Base-by-base conservation (phyloP, 805 yeast species). In the Yarrowia sp. region DNA sequence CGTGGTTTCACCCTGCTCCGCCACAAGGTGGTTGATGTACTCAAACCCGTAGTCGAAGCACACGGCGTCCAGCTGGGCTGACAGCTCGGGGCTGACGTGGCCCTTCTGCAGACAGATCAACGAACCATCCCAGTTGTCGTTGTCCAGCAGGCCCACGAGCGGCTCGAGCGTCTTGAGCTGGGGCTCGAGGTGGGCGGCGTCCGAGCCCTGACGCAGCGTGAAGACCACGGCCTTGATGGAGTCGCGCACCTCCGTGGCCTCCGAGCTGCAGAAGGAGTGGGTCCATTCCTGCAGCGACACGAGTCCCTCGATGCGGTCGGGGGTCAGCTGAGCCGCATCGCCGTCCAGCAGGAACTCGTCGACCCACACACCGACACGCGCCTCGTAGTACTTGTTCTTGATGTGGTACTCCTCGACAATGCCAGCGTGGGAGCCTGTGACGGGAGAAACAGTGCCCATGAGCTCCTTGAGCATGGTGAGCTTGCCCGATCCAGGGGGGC, bases 231-330 rank as follows among this genome's bases (percentile, higher is more conserved):
- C 77, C 9, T 75, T 76, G 2, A 81, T 72, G 14, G 75, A 80
- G 12, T 77, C 76, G 0, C 81, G 71, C 0, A 79, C 82, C 66
- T 78, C 80, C n/a, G 49, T 50, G 3, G 82, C 82, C 41, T 74
- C 80, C 0, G 70, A 72, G 7, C 78, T 71, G 14, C 72, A 45
- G 69, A 79, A 80, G 12, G 73, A 72, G 12, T 63, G 53, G 8
- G 72, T 72, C 83, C 83, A 80, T 4, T 69, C 71, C 14, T 19
- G 58, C n/a, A 70, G 58, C 32, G 67, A 59, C 14, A 68, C 45
- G 8, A 48, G 49, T 0, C 46, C 58, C 3, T 50, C 64, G 19
- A 38, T 11, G 2, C 43, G 38, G 19, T 67, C 50, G 16, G 53
- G 53, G 4, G 65, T 69, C 11, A 52, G 42, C 32, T 55, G 42